A percentile compares a stretch with the other conserved stretches of the same genome.
phyloP scores from a whole-genome alignment of 2,329 filamentous ascomycete genomes.

The Botrytis paeoniae region DNA sequence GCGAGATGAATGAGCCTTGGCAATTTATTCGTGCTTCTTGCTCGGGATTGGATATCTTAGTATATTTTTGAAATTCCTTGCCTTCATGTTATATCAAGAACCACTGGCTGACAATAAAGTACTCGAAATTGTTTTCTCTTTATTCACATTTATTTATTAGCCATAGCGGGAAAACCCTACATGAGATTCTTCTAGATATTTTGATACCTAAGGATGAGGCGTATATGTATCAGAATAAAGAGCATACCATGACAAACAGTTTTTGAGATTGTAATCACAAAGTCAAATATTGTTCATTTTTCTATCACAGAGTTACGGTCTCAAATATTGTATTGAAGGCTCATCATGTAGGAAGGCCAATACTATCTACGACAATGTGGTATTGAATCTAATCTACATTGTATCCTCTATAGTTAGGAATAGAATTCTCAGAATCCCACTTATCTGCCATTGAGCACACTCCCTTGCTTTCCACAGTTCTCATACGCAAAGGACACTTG shows the following conservation, averaged over 20 bases:
- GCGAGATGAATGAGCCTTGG: not conserved
- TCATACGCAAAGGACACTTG: not conserved
- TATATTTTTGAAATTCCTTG: not conserved
- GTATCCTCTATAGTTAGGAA: not conserved
- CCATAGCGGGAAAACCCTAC: rapidly evolving
- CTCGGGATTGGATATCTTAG: not conserved
- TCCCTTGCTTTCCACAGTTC: not conserved
- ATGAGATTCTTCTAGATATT: not conserved
- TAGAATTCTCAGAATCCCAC: not conserved
- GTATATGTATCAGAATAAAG: not conserved
- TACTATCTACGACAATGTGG: not conserved
- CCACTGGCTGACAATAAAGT: rapidly evolving
- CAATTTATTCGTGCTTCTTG: not conserved
- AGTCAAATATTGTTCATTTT: not conserved
- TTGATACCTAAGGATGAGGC: not conserved
- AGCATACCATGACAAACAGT: not conserved
- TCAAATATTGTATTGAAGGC: not conserved
- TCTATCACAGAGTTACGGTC: not conserved
- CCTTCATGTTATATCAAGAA: not conserved
- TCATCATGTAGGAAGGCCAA: rapidly evolving
- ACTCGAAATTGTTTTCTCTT: not conserved
- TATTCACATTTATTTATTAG: not conserved
- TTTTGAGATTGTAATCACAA: not conserved
- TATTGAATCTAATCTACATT: not conserved
- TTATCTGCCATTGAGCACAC: not conserved